phyloP scores from a whole-genome alignment of 73 alveolate genomes.

The Tetrahymena thermophila region DNA sequence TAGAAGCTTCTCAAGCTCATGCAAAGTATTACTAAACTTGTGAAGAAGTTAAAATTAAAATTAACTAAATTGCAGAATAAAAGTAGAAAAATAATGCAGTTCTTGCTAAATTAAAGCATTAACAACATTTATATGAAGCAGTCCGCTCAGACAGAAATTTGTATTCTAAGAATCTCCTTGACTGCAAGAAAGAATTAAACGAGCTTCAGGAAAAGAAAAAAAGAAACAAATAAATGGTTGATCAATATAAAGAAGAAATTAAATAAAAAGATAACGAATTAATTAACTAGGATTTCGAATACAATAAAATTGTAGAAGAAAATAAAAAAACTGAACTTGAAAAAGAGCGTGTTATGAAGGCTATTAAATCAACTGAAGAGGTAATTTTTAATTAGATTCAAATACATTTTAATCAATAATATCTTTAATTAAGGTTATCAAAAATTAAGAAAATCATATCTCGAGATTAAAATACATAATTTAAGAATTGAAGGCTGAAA shows the following conservation, averaged over 20 bases:
- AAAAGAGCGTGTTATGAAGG: constrained; percentile 75
- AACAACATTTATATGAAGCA: constrained; percentile 96
- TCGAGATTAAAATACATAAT: constrained; percentile 91
- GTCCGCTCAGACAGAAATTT: constrained; percentile 96
- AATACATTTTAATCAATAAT: background rate
- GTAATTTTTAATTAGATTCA: background rate
- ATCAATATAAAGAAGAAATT: constrained; percentile 88
- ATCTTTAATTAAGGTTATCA: constrained; percentile 45
- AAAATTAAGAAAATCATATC: constrained; percentile 90
- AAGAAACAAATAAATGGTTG: constrained; percentile 83
- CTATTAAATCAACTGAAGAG: constrained; percentile 86
- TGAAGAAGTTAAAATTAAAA: constrained; percentile 91
- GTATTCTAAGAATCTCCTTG: constrained; percentile 95
- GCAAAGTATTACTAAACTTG: constrained; percentile 89
- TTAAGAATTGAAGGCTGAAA: constrained; percentile 93
- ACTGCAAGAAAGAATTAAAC: constrained; percentile 87
- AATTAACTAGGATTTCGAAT: constrained; percentile 72
- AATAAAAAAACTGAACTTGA: constrained; percentile 78
- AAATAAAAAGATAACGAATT: constrained; percentile 74
- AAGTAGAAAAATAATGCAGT: constrained; percentile 91
- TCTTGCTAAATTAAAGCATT: constrained; percentile 97
- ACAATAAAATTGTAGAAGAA: constrained; percentile 71
- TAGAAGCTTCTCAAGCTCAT: constrained; percentile 95
- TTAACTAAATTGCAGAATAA: constrained; percentile 85
- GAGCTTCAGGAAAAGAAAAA: constrained; percentile 87